Conservation (phyloP, 345 rosid genomes). For the Erysimum cheiranthoides region DNA sequence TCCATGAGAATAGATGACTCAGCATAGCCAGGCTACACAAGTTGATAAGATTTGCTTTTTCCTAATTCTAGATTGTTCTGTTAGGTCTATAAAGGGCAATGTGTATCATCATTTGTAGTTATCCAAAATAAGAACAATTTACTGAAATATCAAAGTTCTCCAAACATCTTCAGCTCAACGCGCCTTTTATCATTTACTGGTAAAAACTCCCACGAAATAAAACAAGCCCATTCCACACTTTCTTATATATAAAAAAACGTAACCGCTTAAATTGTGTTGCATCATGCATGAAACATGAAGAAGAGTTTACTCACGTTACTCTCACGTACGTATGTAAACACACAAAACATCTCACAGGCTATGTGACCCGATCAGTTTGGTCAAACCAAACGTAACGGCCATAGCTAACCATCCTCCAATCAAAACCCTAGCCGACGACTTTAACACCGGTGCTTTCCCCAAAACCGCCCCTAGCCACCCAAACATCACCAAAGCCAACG, state of each 20-base stretch:
- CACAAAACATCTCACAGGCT: constrained; percentile 48
- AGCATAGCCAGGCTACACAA: too few species aligned
- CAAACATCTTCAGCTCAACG: neutral
- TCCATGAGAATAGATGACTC: too few species aligned
- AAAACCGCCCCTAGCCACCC: constrained; percentile 83
- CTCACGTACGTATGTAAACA: constrained; percentile 28
- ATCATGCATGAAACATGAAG: constrained; percentile 37
- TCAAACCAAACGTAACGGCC: constrained; percentile 82
- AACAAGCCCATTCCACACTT: constrained; percentile 17
- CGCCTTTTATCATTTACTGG: neutral
- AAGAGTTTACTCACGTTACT: constrained; percentile 34
- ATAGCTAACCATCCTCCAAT: constrained; percentile 92
- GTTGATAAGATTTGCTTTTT: too few species aligned
- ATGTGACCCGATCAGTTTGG: constrained; percentile 72
- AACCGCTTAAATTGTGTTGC: constrained; percentile 36
- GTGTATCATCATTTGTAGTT: too few species aligned
- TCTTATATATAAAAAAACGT: constrained; percentile 32
- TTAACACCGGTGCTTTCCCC: constrained; percentile 67
- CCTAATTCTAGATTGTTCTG: too few species aligned
- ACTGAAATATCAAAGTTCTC: too few species aligned
- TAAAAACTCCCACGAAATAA: constrained; percentile 9
- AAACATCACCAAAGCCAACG: constrained; percentile 61
- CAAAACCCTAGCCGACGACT: constrained; percentile 72
- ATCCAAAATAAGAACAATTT: too few species aligned
- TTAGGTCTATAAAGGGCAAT: too few species aligned